phyloP scores from a whole-genome alignment of 805 yeast genomes.

The Ogataea nitratoaversa region DNA sequence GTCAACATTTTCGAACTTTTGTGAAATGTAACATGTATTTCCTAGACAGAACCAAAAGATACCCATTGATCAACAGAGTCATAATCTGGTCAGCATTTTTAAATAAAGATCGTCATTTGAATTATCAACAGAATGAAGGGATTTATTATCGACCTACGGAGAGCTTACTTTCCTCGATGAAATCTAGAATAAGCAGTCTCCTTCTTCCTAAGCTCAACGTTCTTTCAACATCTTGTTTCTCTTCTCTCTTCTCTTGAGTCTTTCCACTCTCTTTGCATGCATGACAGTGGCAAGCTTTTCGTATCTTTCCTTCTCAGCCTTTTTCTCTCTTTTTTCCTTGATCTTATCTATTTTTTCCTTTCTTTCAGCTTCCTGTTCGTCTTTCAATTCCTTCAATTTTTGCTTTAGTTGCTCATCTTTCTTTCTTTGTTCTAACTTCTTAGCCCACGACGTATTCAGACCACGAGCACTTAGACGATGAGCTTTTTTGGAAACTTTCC shows the following conservation, averaged over 20 bases:
- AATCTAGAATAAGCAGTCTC: neutral
- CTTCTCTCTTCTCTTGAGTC: conserved; percentile 88
- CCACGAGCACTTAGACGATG: conserved; percentile 62
- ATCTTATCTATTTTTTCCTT: conserved; percentile 49
- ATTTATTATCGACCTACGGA: no score
- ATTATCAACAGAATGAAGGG: no score
- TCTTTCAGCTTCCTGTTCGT: conserved; percentile 66
- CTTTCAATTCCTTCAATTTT: conserved; percentile 67
- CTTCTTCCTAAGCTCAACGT: conserved; percentile 38
- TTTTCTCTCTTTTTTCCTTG: conserved; percentile 72
- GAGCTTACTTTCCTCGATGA: no score
- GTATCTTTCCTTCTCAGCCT: conserved; percentile 86
- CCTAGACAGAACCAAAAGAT: no score
- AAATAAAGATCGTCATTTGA: no score
- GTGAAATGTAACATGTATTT: no score
- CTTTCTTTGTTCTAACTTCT: conserved; percentile 60
- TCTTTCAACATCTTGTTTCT: conserved; percentile 90
- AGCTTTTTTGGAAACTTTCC: conserved; percentile 68
- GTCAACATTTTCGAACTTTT: no score
- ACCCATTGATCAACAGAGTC: no score
- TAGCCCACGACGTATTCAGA: conserved; percentile 57
- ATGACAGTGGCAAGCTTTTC: conserved; percentile 78
- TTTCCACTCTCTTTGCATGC: conserved; percentile 89
- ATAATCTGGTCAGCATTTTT: no score
- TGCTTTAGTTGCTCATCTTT: conserved; percentile 65